Base-by-base conservation (phyloP, 768 basidiomycete species). In the Russula sp. region DNA sequence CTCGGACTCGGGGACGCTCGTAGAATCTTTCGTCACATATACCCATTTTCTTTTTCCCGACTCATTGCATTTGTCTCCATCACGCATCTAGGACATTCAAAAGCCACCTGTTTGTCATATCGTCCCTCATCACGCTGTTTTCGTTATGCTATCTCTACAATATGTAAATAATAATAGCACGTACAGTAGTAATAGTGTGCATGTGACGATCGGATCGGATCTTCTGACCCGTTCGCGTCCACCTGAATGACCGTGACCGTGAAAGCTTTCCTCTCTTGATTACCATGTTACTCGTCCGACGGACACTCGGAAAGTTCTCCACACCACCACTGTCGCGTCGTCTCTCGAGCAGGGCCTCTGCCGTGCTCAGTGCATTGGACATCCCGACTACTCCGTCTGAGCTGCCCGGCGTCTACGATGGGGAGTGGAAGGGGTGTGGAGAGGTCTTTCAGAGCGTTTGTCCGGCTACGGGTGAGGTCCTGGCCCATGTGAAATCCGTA, bases 391-490 rank as follows among this genome's bases (percentile, higher is more conserved):
- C 79, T 6, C 73, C 77, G n/a, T 76, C 77, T 14, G 86, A 88
- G 57, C 70, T 90, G 18, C 75, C 80, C 13, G 92, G 92, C 2
- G 89, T 94, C 20, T 94, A 90, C 71, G 88, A 94, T 71, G 92
- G 92, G 40, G 76, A 81, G 69, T 94, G 92, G 92, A 78, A 80
- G 62, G 92, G 92, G 24, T 80, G 83, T 22, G 92, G 92, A 3
- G 87, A 88, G 58, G 61, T 90, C 5, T 71, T 90, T 20, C 77
- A 82, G 68, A 91, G 89, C 57, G 72, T 83, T 20, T 96, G 94
- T 73, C 94, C 94, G 16, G 84, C 92, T 10, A 96, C 94, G 18
- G 93, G 93, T 3, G 93, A 96, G 72, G 77, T 86, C 18, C 77
- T 98, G 42, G 94, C 88, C 42, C 80, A 81, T 61, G 84, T 96